phyloP scores from a whole-genome alignment of 2,329 filamentous ascomycete genomes.

The Huntiella omanensis region DNA sequence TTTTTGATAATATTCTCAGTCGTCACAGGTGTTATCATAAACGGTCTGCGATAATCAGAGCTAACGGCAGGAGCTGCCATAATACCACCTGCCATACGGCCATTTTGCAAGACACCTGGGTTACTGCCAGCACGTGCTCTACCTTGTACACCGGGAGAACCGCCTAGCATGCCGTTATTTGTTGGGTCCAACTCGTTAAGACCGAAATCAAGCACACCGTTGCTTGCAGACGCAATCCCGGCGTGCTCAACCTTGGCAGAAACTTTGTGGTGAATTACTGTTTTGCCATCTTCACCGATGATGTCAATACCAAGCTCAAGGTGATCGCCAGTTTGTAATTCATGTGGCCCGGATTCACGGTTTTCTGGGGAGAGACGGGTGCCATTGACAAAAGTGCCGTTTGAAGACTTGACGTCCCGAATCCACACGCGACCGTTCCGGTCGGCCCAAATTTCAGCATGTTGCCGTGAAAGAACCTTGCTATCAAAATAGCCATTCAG shows the following conservation, averaged over 20 bases:
- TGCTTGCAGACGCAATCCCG: slow-evolving; percentile 57
- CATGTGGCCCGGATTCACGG: slow-evolving; percentile 86
- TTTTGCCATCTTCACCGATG: slow-evolving; percentile 96
- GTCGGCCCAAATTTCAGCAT: slow-evolving; percentile 89
- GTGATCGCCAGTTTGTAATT: slow-evolving; percentile 77
- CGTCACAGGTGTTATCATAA: slow-evolving; percentile 74
- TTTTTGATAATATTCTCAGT: slow-evolving; percentile 90
- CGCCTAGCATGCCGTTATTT: slow-evolving; percentile 53
- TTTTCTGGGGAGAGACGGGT: slow-evolving; percentile 81
- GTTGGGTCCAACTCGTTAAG: slow-evolving; percentile 82
- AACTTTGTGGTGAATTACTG: slow-evolving; percentile 95
- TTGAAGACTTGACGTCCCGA: slow-evolving; percentile 92
- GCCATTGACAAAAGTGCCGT: slow-evolving; percentile 95
- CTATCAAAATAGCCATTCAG: slow-evolving; percentile 95
- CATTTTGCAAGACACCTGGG: slow-evolving; percentile 41
- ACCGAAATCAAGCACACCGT: slow-evolving; percentile 69
- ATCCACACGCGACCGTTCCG: slow-evolving; percentile 82
- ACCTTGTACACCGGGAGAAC: slow-evolving; percentile 47
- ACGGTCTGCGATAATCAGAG: slow-evolving; percentile 48
- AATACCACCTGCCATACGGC: slow-evolving; percentile 38
- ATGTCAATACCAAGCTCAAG: slow-evolving; percentile 95
- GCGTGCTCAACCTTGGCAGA: slow-evolving; percentile 93
- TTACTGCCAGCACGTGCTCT: slow-evolving; percentile 53
- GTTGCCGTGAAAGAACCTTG: slow-evolving; percentile 87
- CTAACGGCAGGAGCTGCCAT: slow-evolving; percentile 35